Conservation (phyloP, 495 filamentous ascomycete genomes). For the Halenospora varia region DNA sequence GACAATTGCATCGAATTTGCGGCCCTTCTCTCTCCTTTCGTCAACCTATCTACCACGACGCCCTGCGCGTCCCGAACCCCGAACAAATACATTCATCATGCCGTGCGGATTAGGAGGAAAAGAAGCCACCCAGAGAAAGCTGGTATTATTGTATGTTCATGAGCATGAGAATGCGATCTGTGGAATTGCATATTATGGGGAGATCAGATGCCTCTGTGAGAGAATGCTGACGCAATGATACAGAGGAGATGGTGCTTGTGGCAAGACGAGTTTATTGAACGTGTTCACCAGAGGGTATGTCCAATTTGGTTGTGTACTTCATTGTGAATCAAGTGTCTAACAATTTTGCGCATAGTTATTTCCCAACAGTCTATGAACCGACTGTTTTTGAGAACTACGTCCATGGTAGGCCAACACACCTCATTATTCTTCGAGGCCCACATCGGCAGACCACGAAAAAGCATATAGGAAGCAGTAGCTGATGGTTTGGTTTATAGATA, state of each 20-base stretch:
- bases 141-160: constrained; percentile 82
- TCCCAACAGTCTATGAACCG: constrained; percentile 97
- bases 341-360: constrained; percentile 58
- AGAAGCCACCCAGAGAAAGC: constrained; percentile 91
- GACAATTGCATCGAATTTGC: background rate
- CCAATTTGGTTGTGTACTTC: background rate
- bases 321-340: background rate
- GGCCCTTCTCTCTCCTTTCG: background rate
- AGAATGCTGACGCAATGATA: constrained; percentile 21
- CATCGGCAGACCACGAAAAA: background rate
- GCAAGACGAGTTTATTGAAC: constrained; percentile 95
- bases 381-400: constrained; percentile 99
- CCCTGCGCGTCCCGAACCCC: background rate
- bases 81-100: constrained; percentile 28
- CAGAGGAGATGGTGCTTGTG: constrained; percentile 95
- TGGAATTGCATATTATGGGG: background rate
- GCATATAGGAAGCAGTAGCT: background rate
- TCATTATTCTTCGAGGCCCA: background rate
- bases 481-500: constrained; percentile 53
- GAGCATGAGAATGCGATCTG: constrained; percentile 3
- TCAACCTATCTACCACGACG: background rate
- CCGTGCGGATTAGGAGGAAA: constrained; percentile 47
- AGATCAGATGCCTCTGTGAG: background rate
- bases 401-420: constrained; percentile 60
- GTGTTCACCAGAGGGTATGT: constrained; percentile 95